Evolutionary conservation across 345 rosid species (phyloP).

Genomic region (Eucalyptus coolabah): DNA sequence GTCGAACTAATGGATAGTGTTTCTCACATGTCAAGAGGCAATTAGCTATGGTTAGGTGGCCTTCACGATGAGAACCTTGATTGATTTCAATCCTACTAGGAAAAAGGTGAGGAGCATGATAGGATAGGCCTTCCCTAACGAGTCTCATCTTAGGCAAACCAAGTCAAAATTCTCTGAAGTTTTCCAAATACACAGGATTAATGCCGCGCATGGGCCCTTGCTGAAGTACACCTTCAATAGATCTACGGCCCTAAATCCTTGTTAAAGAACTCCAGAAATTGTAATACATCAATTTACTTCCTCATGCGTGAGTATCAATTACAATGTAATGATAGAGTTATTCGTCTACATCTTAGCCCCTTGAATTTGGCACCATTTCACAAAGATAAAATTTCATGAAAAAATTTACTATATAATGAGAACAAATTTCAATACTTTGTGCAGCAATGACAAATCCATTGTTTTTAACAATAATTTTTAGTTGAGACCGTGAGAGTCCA

Average conservation of each 20-base stretch:
- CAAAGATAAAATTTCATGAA: neutral
- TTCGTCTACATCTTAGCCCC: neutral
- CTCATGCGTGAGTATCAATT: neutral
- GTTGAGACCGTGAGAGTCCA: neutral
- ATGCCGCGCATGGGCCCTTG: neutral
- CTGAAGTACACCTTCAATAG: neutral
- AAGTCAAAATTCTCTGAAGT: neutral
- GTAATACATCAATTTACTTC: neutral
- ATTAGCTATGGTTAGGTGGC: no score
- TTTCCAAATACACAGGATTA: neutral
- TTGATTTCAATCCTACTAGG: no score
- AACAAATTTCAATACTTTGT: neutral
- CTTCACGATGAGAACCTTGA: no score
- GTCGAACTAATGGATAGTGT: no score
- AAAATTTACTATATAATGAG: neutral
- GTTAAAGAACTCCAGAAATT: neutral
- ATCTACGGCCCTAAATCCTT: neutral
- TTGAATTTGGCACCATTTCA: neutral
- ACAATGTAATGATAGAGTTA: neutral
- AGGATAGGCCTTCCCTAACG: neutral
- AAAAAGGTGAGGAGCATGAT: no score
- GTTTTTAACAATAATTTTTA: neutral
- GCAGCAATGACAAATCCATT: neutral
- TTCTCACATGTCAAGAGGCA: no score
- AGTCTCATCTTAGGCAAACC: neutral